Base-by-base conservation (phyloP, 306 rosid species). In the Neltuma alba region DNA sequence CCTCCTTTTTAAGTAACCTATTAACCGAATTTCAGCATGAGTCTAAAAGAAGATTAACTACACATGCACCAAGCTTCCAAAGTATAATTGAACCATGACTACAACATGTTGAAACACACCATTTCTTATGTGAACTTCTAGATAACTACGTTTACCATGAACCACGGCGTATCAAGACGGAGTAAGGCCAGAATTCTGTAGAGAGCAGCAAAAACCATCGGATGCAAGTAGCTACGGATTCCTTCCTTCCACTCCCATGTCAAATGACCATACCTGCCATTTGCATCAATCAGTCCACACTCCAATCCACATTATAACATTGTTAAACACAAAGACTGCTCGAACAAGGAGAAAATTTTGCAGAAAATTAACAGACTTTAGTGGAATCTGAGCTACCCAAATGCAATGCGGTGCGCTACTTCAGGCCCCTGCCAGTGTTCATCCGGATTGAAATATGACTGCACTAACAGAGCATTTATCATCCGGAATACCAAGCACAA, bases 401-500 rank as follows among this genome's bases (percentile, higher is more conserved):
- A 95, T 30, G 88, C 86, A 84, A 95, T 81, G 58, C 83, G 84
- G 80, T 95, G 99, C n/a, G 98, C 98, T 33, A 92, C 97, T 78
- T 95, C 98, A 11, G 93, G 97, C 44, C 96, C 92, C 48, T 95
- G 99, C 98, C 99, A 93, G 76, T 93, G 96, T 87, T 95, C 99
- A 84, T 95, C 99, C 7, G 98, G 99, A 78, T 91, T 95, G 91
- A 95, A 95, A 79, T 91, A 90, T 38, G 86, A 92, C 90, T 90
- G 97, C 64, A 95, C 85, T 40, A 93, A 70, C 45, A 95, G 45
- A 25, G 99, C 87, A 83, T 95, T 95, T 70, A 79, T 75, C 23
- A 93, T 75, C 72, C 97, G 97, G 85, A 95, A 93, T 15, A 82
- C 91, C 81, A 95, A 84, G 74, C 96, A 90, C 34, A 89, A 62